These are phyloP conservation scores for Lavandula angustifolia DNA, from an alignment of 257 asterid genomes.

Conservation along the genomic window DNA sequence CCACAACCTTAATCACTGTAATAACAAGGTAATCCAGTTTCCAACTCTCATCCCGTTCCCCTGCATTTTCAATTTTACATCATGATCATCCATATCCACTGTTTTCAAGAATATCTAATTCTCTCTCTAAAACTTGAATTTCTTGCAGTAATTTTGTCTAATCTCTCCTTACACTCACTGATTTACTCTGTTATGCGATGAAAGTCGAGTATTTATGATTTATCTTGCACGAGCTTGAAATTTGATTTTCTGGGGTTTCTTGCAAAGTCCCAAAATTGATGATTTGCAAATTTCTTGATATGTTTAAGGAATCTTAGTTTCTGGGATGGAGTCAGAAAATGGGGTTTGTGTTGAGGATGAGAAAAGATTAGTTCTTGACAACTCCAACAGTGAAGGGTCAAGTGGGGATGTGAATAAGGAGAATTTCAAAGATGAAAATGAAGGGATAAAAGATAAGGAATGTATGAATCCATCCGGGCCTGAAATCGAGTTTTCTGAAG, in stretches of 20 bases:
- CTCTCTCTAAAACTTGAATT: too few species aligned
- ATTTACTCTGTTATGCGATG: too few species aligned
- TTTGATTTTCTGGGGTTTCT: slow-evolving; percentile 15
- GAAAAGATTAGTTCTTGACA: slow-evolving; percentile 40
- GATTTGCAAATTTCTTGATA: slow-evolving; percentile 20
- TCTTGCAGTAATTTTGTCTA: too few species aligned
- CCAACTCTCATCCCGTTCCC: too few species aligned
- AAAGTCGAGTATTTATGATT: background rate
- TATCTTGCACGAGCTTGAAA: background rate
- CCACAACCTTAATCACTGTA: slow-evolving; percentile 2
- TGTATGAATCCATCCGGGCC: slow-evolving; percentile 36
- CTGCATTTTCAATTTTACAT: too few species aligned
- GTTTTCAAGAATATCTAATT: too few species aligned
- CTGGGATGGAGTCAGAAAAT: slow-evolving; percentile 57
- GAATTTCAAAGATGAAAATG: slow-evolving; percentile 40
- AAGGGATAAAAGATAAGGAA: slow-evolving; percentile 29
- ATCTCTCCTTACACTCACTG: too few species aligned
- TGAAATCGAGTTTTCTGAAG: slow-evolving; percentile 31
- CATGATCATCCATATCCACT: too few species aligned
- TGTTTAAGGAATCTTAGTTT: slow-evolving; percentile 24
- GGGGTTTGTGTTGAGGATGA: slow-evolving; percentile 60
- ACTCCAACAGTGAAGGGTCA: slow-evolving; percentile 37
- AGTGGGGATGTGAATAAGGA: slow-evolving; percentile 43
- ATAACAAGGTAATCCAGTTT: slow-evolving; percentile 30
- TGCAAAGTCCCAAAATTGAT: background rate